Evolutionary conservation across 805 yeast genomes (phyloP).

Genomic region (Candida railenensis): DNA sequence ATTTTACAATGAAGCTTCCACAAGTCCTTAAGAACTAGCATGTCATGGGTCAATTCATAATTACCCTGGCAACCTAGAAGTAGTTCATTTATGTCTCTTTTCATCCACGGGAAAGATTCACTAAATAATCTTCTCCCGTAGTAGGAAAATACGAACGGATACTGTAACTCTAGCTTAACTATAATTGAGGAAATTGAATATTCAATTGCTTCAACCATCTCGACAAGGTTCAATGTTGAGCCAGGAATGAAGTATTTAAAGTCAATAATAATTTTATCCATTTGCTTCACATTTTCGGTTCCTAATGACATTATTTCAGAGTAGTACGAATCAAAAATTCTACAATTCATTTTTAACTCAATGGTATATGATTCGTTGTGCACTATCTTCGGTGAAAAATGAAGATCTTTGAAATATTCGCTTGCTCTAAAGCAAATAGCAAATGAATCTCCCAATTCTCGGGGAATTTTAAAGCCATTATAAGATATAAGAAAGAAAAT

Average conservation of each 20-base stretch:
- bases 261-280: conserved; percentile 6
- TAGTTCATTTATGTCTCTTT: conserved; percentile 7
- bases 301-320: conserved; percentile 1
- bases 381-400: conserved; percentile 3
- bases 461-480: not conserved
- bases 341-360: conserved; percentile 9
- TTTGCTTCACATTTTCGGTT: conserved; percentile 2
- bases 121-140: conserved; percentile 24
- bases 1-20: conserved; percentile 14
- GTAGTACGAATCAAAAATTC: conserved; percentile 6
- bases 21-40: conserved; percentile 4
- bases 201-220: conserved; percentile 16
- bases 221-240: conserved; percentile 4
- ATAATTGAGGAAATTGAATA: conserved; percentile 21
- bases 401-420: not conserved
- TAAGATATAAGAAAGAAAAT: not conserved
- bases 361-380: conserved; percentile 8
- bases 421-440: not conserved
- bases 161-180: conserved; percentile 25
- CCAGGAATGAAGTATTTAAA: conserved; percentile 9
- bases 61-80: not conserved
- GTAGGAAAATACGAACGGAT: conserved; percentile 31
- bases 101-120: conserved; percentile 17
- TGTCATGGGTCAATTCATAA: not conserved
- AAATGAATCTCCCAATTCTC: not conserved